phyloP scores from a whole-genome alignment of 768 basidiomycete genomes.

The Antrodiella citrinella region DNA sequence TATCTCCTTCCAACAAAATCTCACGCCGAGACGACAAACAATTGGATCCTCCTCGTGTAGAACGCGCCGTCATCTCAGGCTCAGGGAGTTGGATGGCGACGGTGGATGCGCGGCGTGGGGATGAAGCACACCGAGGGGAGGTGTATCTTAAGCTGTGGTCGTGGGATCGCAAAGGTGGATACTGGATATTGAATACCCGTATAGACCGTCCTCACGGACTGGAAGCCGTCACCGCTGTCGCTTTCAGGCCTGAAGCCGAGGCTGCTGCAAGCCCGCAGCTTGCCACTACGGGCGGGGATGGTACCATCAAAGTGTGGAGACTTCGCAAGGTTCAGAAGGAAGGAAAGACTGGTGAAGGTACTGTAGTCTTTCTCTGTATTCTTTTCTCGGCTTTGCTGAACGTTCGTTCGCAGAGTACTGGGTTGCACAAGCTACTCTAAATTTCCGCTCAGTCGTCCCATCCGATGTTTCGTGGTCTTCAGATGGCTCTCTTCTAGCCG shows the following conservation, averaged over 20 bases:
- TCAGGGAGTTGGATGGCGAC: constrained; percentile 91
- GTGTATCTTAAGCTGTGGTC: constrained; percentile 87
- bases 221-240: constrained; percentile 49
- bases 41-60: constrained; percentile 70
- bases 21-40: constrained; percentile 72
- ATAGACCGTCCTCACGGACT: constrained; percentile 82
- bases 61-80: constrained; percentile 55
- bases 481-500: constrained; percentile 80
- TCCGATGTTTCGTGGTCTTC: constrained; percentile 67
- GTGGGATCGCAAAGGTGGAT: constrained; percentile 59
- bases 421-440: constrained; percentile 68
- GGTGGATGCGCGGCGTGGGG: constrained; percentile 64
- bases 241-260: constrained; percentile 52
- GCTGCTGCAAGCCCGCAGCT: constrained; percentile 33
- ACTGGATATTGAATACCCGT: constrained; percentile 78
- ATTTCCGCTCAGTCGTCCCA: constrained; percentile 62
- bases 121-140: constrained; percentile 57
- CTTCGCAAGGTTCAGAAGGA: constrained; percentile 40
- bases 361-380: constrained; percentile 13
- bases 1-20: constrained; percentile 89
- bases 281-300: constrained; percentile 71
- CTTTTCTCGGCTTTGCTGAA: neutral
- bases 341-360: constrained; percentile 41
- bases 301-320: constrained; percentile 76
- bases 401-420: constrained; percentile 48